These are phyloP conservation scores for Aspergillus sparsus DNA, from an alignment of 495 filamentous ascomycete species.

Conservation along the genomic window DNA sequence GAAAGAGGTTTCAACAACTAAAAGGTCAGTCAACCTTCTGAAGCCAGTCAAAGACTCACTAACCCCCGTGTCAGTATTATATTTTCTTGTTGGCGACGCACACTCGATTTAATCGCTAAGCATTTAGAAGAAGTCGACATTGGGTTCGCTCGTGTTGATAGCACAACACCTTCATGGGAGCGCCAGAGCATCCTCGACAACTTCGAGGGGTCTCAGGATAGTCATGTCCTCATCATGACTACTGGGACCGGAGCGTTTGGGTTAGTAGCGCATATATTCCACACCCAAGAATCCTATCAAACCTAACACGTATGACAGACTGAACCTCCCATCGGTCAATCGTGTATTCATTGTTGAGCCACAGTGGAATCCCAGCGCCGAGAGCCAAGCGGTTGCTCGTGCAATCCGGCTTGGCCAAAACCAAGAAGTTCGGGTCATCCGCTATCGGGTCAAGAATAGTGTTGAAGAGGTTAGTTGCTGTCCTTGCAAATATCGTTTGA, in stretches of 20 bases:
- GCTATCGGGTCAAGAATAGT: constrained; percentile 47
- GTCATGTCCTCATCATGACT: constrained; percentile 51
- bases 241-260: constrained; percentile 54
- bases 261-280: constrained; percentile 27
- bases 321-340: constrained; percentile 51
- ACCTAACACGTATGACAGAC: constrained; percentile 23
- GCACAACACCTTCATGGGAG: constrained; percentile 27
- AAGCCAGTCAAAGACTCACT: neutral
- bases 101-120: constrained; percentile 40
- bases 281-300: neutral
- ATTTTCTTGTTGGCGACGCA: constrained; percentile 54
- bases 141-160: constrained; percentile 41
- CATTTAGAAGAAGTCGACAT: constrained; percentile 28
- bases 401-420: constrained; percentile 47
- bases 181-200: constrained; percentile 34
- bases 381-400: constrained; percentile 48
- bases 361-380: constrained; percentile 58
- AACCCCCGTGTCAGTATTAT: constrained; percentile 41
- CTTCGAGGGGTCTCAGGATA: constrained; percentile 29
- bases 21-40: constrained; percentile 32
- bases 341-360: constrained; percentile 53
- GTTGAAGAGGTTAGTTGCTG: constrained; percentile 40
- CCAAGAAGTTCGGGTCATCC: constrained; percentile 41
- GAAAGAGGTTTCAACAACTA: constrained; percentile 25
- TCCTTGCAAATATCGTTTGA: neutral